Percentiles rank a stretch among this genome's conserved stretches.
Evolutionary conservation across 1,139 yeast genomes (phyloP).

Genomic region (Taiozyma sp.): DNA sequence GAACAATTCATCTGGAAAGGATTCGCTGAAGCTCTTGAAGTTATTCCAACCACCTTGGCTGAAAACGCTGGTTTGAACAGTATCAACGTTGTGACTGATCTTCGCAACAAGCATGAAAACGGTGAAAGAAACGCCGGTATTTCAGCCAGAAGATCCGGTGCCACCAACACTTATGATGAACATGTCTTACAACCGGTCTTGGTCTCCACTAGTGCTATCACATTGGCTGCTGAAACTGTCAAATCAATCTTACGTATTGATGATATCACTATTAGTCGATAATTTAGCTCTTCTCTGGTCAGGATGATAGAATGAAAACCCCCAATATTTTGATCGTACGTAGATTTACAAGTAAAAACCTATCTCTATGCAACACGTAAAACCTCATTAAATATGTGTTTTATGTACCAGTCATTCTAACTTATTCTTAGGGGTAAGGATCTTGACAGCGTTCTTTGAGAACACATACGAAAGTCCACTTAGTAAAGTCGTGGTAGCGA

Average conservation of each 20-base stretch:
- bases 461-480: constrained; percentile 78
- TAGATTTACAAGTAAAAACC: neutral
- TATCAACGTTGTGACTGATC: constrained; percentile 89
- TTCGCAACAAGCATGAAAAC: constrained; percentile 84
- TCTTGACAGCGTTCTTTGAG: constrained; percentile 60
- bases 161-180: constrained; percentile 87
- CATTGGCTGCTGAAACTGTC: constrained; percentile 93
- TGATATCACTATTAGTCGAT: constrained; percentile 83
- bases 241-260: constrained; percentile 94
- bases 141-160: constrained; percentile 89
- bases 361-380: neutral
- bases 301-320: neutral
- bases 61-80: constrained; percentile 98
- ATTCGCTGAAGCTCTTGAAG: constrained; percentile 93
- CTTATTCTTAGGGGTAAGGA: constrained; percentile 24
- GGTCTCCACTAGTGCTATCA: constrained; percentile 89
- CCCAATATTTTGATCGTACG: neutral
- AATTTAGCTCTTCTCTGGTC: constrained; percentile 12
- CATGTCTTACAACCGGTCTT: constrained; percentile 95
- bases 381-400: neutral
- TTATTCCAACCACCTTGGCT: constrained; percentile 94
- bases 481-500: constrained; percentile 68
- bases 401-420: neutral
- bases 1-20: constrained; percentile 95
- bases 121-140: constrained; percentile 96